phyloP scores from a whole-genome alignment of 1,284 basidiomycete genomes.

The Sphaerobolus stellatus region DNA sequence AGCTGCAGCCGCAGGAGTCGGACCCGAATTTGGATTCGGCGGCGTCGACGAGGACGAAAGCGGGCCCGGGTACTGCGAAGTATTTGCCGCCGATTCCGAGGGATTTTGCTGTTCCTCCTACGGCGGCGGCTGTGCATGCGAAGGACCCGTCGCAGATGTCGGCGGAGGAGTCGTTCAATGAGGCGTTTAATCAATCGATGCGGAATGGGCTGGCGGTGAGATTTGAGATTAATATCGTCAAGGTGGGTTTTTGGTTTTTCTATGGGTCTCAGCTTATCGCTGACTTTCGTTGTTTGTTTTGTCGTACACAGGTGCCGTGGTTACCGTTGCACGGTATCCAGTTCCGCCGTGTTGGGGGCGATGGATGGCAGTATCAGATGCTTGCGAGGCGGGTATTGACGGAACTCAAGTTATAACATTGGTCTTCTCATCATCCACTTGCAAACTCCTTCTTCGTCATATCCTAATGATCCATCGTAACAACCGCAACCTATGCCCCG shows the following conservation, averaged over 20 bases:
- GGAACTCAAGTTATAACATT: slow-evolving; percentile 82
- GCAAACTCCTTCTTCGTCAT: too few species aligned
- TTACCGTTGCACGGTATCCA: slow-evolving; percentile 94
- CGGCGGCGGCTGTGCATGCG: neutral
- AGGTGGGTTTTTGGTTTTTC: slow-evolving; percentile 54
- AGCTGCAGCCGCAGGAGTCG: neutral
- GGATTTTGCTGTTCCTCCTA: slow-evolving; percentile 45
- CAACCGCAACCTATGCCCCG: too few species aligned
- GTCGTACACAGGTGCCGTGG: slow-evolving; percentile 74
- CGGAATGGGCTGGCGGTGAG: slow-evolving; percentile 78
- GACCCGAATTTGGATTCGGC: too few species aligned
- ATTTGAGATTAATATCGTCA: slow-evolving; percentile 94
- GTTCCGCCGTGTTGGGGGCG: slow-evolving; percentile 88
- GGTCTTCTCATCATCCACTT: neutral
- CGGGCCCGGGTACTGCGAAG: slow-evolving; percentile 52
- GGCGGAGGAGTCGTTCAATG: slow-evolving; percentile 59
- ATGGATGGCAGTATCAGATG: slow-evolving; percentile 98
- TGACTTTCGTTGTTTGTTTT: slow-evolving; percentile 9
- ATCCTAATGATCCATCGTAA: too few species aligned
- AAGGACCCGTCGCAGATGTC: slow-evolving; percentile 33
- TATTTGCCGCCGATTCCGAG: slow-evolving; percentile 70
- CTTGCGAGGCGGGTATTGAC: slow-evolving; percentile 90
- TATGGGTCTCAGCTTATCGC: slow-evolving; percentile 4
- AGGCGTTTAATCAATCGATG: slow-evolving; percentile 72
- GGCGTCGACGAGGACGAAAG: too few species aligned